Conservation (phyloP, 2,329 filamentous ascomycete species). For the Clarireedia paspali region DNA sequence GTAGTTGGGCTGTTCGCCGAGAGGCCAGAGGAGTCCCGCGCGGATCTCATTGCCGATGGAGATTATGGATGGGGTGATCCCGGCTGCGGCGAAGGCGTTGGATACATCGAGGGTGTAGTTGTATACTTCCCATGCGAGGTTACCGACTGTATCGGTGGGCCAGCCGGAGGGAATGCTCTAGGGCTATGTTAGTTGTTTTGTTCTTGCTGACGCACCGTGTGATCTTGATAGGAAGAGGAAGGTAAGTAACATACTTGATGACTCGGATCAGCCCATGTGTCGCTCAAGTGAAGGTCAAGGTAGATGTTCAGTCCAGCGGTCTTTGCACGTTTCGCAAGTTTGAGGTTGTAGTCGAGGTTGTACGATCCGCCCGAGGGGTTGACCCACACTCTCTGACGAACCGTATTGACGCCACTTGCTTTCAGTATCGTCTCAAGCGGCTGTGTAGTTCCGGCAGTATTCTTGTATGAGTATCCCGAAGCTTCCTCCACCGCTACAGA, state of each 20-base stretch:
- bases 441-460: constrained; percentile 41
- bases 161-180: constrained; percentile 53
- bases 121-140: constrained; percentile 55
- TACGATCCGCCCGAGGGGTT: constrained; percentile 58
- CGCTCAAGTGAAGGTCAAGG: constrained; percentile 58
- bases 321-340: constrained; percentile 57
- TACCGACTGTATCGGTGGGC: constrained; percentile 47
- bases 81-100: constrained; percentile 50
- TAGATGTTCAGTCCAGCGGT: constrained; percentile 50
- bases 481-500: constrained; percentile 57
- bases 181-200: background rate
- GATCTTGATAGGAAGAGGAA: background rate
- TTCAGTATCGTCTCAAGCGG: constrained; percentile 57
- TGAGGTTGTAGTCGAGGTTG: constrained; percentile 62
- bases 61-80: constrained; percentile 52
- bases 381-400: constrained; percentile 66
- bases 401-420: constrained; percentile 56
- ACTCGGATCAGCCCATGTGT: constrained; percentile 63
- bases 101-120: constrained; percentile 59
- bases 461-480: constrained; percentile 54
- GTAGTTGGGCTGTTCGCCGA: constrained; percentile 46
- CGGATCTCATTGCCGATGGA: constrained; percentile 71
- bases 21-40: constrained; percentile 57
- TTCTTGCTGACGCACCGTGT: background rate
- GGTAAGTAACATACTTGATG: constrained; percentile 40